These are phyloP conservation scores for Aechmea fasciata DNA, from an alignment of 176 grass and related monocot species.

Conservation along the genomic window DNA sequence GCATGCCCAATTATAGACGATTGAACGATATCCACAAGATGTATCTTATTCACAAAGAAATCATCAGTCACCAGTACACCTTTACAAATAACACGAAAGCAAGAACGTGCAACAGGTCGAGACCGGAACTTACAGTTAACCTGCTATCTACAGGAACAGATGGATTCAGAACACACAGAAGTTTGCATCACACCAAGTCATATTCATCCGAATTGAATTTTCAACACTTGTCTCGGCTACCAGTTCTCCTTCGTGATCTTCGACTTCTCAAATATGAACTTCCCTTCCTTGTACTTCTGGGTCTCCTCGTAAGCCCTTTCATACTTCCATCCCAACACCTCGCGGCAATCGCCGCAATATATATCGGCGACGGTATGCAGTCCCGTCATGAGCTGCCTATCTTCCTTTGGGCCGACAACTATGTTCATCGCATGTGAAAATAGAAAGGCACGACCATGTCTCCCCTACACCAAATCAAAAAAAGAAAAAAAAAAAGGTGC, in stretches of 20 bases:
- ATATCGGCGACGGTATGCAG: constrained; percentile 64
- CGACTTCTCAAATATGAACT: constrained; percentile 80
- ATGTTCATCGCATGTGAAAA: constrained; percentile 82
- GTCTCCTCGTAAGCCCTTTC: constrained; percentile 56
- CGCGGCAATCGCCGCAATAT: constrained; percentile 50
- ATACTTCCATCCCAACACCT: constrained; percentile 70
- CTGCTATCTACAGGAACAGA: constrained; percentile 31
- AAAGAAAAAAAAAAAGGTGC: neutral
- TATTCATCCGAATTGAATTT: neutral
- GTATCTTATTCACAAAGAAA: constrained; percentile 38
- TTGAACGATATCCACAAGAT: constrained; percentile 12
- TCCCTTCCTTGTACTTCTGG: constrained; percentile 79
- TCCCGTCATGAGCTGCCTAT: constrained; percentile 58
- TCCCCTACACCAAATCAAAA: constrained; percentile 31
- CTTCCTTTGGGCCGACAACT: constrained; percentile 49
- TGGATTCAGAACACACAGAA: constrained; percentile 4
- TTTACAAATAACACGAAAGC: constrained; percentile 23
- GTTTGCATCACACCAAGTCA: constrained; percentile 6
- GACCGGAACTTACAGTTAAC: constrained; percentile 16
- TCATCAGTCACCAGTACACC: constrained; percentile 13
- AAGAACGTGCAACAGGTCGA: neutral
- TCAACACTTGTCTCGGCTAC: constrained; percentile 27
- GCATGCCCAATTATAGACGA: constrained; percentile 10
- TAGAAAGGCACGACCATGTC: constrained; percentile 53
- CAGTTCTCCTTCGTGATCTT: constrained; percentile 75